These are phyloP conservation scores for Phytophthora crassamura DNA, from an alignment of 352 stramenopile species.

Conservation along the genomic window DNA sequence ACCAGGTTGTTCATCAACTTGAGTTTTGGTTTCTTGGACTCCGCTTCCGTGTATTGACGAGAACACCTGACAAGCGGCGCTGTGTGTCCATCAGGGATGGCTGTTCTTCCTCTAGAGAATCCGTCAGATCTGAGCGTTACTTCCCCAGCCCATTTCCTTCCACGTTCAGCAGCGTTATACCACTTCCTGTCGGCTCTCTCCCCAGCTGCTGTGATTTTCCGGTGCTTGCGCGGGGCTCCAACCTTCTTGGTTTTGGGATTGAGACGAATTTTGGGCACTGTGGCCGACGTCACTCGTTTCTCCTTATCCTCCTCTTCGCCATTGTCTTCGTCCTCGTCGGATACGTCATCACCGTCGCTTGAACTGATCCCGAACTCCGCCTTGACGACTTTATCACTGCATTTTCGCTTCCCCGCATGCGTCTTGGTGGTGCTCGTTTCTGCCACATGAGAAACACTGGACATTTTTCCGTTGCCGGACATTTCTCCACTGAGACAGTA, in stretches of 20 bases:
- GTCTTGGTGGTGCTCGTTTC: too few species aligned
- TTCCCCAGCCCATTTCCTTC: not conserved
- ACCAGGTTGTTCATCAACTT: constrained; percentile 27
- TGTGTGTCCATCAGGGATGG: constrained; percentile 7
- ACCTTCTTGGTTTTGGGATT: not conserved
- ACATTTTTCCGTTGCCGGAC: too few species aligned
- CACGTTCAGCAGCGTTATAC: constrained; percentile 11
- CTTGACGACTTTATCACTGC: too few species aligned
- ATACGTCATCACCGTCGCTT: too few species aligned
- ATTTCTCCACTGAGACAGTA: too few species aligned
- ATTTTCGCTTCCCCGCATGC: too few species aligned
- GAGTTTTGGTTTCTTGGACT: constrained; percentile 11
- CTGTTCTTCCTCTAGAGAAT: constrained; percentile 1
- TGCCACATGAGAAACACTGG: too few species aligned
- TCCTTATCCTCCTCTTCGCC: too few species aligned
- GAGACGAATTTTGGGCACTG: not conserved
- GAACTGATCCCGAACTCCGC: too few species aligned
- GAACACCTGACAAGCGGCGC: not conserved
- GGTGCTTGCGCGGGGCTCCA: not conserved
- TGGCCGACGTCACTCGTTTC: too few species aligned
- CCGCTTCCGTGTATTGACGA: not conserved
- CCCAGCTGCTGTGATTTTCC: not conserved
- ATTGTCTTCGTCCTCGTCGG: too few species aligned
- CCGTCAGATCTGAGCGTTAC: constrained; percentile 13
- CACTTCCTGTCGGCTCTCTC: constrained; percentile 2